Evolutionary conservation across 2,329 filamentous ascomycete species (phyloP), one percentile per base, ranked within the genome.

Genomic region (Diaporthe velutina): DNA sequence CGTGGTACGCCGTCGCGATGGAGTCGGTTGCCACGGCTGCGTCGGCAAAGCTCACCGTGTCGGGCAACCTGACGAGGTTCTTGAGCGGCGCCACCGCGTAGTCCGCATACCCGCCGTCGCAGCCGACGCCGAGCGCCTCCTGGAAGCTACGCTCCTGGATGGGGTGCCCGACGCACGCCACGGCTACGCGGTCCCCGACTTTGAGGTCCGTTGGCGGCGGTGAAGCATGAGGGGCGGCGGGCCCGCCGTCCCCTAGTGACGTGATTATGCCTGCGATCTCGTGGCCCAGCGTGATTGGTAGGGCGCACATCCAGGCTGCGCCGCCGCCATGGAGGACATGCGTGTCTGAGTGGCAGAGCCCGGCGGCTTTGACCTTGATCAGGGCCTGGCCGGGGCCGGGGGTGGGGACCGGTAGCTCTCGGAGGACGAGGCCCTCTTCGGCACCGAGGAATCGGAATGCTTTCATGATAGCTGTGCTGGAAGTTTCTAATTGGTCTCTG

Each of bases 341-440:
- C 15, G n/a, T 76, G 33, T 77, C 76, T 64, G 76, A 77, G 25
- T 76, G 48, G 54, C 76, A 75, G 12, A 77, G 57, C 17, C 76
- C 76, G 28, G 76, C 76, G 7, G 73, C 71, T 17, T 77, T 75
- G 17, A 77, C 64, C 30, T 38, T 30, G 17, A 77, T 71, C 1
- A 77, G 40, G 15, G 75, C 64, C 15, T 70, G 58, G 15, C 70
- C 66, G 33, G 68, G n/a, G 22, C 52, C 68, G 0, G 73, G 58
- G 3, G 42, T 50, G 15, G 76, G 76, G 38, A 68, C 48, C n/a
- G 68, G 73, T 3, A 61, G 35, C n/a, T 42, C 57, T 5, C n/a
- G 57, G 12, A 61, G 57, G 15, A n/a, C 35, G 13, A 61, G 35
- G 3, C n/a, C 57, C 35, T 42, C n/a, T 19, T 61, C 57, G 35